Percentiles rank a stretch among this genome's conserved stretches.
Evolutionary conservation across 2,329 filamentous ascomycete species (phyloP).

Genomic region (Colletotrichum agaves): DNA sequence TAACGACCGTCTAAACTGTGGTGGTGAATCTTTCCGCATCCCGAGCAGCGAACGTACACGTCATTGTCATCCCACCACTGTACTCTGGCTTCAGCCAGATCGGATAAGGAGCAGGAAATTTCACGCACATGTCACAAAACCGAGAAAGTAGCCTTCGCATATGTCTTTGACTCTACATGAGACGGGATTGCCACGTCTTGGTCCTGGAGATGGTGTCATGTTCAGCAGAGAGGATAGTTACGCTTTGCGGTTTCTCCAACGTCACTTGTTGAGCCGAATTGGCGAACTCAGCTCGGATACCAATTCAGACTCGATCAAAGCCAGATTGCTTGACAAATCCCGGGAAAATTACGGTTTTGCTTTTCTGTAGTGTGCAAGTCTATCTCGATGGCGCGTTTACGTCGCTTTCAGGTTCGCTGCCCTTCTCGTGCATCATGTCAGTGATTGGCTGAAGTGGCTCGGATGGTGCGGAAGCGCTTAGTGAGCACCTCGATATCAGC

Average conservation of each 20-base stretch:
- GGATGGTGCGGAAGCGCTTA: background rate
- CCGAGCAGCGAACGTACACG: background rate
- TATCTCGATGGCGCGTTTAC: background rate
- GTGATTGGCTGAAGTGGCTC: background rate
- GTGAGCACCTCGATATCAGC: background rate
- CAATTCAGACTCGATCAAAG: background rate
- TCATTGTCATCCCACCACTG: background rate
- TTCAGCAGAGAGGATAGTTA: background rate
- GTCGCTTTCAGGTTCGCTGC: background rate
- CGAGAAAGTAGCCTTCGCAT: background rate
- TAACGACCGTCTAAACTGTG: background rate
- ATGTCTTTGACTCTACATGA: background rate
- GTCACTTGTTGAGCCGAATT: background rate
- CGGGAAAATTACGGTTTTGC: background rate
- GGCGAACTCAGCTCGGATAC: background rate
- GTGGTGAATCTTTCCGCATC: background rate
- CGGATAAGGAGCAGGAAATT: background rate
- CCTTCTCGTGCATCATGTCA: background rate
- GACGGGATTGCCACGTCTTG: background rate
- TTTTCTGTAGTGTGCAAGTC: background rate
- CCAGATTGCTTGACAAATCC: background rate
- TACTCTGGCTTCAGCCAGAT: background rate
- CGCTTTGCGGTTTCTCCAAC: background rate
- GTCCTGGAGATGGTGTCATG: background rate
- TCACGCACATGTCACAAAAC: background rate